phyloP scores from a whole-genome alignment of 768 basidiomycete species.

The Crucibulum laeve region DNA sequence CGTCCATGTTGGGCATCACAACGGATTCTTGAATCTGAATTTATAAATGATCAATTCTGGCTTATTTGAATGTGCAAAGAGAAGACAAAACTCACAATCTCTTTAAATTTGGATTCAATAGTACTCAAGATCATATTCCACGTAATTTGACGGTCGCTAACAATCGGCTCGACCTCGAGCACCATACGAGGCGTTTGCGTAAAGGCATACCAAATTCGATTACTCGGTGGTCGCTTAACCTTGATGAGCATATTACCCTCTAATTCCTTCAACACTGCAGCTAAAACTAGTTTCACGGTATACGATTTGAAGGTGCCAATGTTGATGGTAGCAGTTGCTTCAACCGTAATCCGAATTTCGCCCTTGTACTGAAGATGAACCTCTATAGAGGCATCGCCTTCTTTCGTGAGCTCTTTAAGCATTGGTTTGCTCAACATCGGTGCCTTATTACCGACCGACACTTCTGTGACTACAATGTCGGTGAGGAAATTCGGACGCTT shows the following conservation, averaged over 20 bases:
- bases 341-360: constrained; percentile 84
- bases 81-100: constrained; percentile 59
- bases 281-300: constrained; percentile 84
- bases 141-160: constrained; percentile 91
- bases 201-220: constrained; percentile 95
- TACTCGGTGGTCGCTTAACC: constrained; percentile 93
- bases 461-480: constrained; percentile 83
- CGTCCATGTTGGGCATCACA: constrained; percentile 97
- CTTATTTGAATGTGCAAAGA: not conserved
- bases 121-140: constrained; percentile 90
- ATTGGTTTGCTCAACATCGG: constrained; percentile 95
- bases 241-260: constrained; percentile 89
- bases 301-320: constrained; percentile 87
- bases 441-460: constrained; percentile 78
- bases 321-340: constrained; percentile 85
- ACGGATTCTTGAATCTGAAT: constrained; percentile 86
- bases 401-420: constrained; percentile 94
- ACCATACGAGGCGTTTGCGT: constrained; percentile 87
- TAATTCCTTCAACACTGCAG: constrained; percentile 81
- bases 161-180: constrained; percentile 87
- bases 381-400: constrained; percentile 90
- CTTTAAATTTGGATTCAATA: constrained; percentile 84
- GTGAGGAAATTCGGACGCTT: constrained; percentile 84
- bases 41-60: not conserved
- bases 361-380: constrained; percentile 82